A percentile compares a stretch with the other conserved stretches of the same genome.
Conservation (phyloP, 1,139 yeast species). For the Spathaspora sp. region DNA sequence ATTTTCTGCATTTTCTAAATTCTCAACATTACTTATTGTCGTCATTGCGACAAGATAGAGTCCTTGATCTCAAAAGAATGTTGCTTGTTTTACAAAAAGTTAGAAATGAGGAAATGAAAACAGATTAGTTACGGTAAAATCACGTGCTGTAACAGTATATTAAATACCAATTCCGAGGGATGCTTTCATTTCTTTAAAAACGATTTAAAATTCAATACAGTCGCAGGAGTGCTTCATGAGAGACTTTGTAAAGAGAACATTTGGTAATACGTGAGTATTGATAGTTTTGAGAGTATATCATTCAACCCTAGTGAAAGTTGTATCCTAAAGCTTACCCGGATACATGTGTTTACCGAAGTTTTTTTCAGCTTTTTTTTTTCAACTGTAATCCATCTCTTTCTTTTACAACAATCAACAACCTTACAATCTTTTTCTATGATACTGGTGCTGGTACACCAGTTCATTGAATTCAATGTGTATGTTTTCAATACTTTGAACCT, state of each 20-base stretch:
- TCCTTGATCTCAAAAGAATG: neutral
- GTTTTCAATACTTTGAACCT: neutral
- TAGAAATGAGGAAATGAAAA: slow-evolving; percentile 3
- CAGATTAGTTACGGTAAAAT: neutral
- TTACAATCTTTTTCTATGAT: neutral
- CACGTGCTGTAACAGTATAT: neutral
- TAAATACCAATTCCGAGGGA: neutral
- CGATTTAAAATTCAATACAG: too few species aligned
- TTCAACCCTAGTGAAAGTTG: neutral
- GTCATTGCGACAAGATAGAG: neutral
- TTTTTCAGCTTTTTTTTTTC: neutral
- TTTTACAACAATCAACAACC: neutral
- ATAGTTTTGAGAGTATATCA: neutral
- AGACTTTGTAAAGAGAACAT: too few species aligned
- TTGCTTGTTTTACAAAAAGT: neutral
- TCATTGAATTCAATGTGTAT: neutral
- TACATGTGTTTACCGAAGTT: neutral
- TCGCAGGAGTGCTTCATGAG: too few species aligned
- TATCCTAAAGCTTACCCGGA: neutral
- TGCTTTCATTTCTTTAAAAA: neutral
- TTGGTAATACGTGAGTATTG: too few species aligned
- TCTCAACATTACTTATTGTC: slow-evolving; percentile 4
- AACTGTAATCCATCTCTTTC: neutral
- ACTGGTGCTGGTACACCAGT: neutral
- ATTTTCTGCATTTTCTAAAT: slow-evolving; percentile 13